Evolutionary conservation across 352 stramenopile genomes (phyloP).

Genomic region (Phytophthora pini): DNA sequence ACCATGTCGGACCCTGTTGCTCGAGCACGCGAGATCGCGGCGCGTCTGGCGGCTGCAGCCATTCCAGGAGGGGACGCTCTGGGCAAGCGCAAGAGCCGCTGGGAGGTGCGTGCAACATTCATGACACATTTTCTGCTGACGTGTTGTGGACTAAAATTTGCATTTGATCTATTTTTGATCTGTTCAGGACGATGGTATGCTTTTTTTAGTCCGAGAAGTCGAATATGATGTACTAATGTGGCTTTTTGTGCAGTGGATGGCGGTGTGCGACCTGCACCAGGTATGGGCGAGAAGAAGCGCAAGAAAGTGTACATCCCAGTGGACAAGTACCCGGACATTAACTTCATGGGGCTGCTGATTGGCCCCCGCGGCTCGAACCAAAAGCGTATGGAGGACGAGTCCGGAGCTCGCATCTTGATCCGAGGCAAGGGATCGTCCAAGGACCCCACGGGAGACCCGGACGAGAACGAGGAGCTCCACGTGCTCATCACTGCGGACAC

Average conservation of each 20-base stretch:
- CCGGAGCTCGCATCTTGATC: conserved; percentile 91
- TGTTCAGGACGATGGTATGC: conserved; percentile 56
- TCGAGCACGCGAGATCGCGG: conserved; percentile 82
- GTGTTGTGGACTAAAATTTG: conserved; percentile 5
- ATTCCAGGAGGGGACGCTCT: conserved; percentile 69
- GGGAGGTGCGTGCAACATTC: conserved; percentile 62
- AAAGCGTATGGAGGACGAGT: conserved; percentile 93
- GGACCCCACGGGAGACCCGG: conserved; percentile 79
- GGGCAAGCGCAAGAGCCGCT: conserved; percentile 87
- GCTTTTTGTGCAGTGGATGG: conserved; percentile 40
- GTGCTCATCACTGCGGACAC: conserved; percentile 92
- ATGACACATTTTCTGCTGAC: conserved; percentile 16
- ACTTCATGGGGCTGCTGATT: conserved; percentile 94
- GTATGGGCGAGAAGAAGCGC: conserved; percentile 71
- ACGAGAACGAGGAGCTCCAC: conserved; percentile 91
- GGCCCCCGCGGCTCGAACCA: conserved; percentile 91
- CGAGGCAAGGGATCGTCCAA: conserved; percentile 90
- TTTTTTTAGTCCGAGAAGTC: conserved; percentile 14
- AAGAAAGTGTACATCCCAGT: conserved; percentile 94
- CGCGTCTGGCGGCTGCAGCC: conserved; percentile 72
- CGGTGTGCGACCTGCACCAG: conserved; percentile 40
- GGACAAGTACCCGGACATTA: conserved; percentile 93
- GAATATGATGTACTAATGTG: conserved; percentile 9
- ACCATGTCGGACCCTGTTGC: conserved; percentile 76
- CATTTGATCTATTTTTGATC: conserved; percentile 9